These are phyloP conservation scores for Penicillium canariense DNA, from an alignment of 495 filamentous ascomycete genomes.

Conservation along the genomic window DNA sequence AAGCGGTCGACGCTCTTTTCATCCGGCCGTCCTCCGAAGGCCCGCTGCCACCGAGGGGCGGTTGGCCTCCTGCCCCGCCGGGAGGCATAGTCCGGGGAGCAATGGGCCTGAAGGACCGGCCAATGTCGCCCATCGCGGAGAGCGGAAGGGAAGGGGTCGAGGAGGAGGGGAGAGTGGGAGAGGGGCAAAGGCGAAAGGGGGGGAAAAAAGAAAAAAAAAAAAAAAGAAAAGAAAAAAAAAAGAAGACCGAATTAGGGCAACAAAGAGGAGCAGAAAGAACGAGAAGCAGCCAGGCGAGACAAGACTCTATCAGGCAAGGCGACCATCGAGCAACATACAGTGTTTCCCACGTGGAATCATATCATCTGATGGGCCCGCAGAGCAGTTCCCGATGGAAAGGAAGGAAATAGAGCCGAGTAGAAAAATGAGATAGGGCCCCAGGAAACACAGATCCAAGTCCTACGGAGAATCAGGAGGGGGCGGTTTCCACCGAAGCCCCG, in stretches of 20 bases:
- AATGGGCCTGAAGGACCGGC: conserved; percentile 33
- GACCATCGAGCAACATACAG: background rate
- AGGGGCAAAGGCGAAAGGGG: conserved; percentile 15
- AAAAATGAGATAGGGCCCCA: background rate
- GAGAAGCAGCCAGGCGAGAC: conserved; percentile 1
- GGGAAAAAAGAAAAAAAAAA: conserved; percentile 18
- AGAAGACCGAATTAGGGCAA: conserved; percentile 14
- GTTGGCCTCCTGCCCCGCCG: conserved; percentile 15
- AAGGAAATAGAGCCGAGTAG: background rate
- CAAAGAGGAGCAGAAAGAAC: conserved; percentile 10
- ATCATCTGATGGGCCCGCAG: conserved; percentile 1
- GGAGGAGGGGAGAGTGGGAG: conserved; percentile 12
- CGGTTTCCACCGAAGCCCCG: background rate
- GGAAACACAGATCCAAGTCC: too few species aligned
- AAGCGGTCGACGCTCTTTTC: conserved; percentile 43
- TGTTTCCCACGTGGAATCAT: conserved; percentile 1
- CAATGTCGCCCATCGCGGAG: conserved; percentile 33
- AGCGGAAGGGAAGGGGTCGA: conserved; percentile 14
- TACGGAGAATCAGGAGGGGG: too few species aligned
- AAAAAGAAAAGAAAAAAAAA: conserved; percentile 1
- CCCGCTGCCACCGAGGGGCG: conserved; percentile 6
- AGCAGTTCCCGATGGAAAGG: background rate
- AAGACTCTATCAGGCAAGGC: background rate
- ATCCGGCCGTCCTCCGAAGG: conserved; percentile 34
- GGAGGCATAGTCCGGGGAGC: conserved; percentile 30